Conservation (phyloP, 2,329 filamentous ascomycete species). For the Diaporthe eres region DNA sequence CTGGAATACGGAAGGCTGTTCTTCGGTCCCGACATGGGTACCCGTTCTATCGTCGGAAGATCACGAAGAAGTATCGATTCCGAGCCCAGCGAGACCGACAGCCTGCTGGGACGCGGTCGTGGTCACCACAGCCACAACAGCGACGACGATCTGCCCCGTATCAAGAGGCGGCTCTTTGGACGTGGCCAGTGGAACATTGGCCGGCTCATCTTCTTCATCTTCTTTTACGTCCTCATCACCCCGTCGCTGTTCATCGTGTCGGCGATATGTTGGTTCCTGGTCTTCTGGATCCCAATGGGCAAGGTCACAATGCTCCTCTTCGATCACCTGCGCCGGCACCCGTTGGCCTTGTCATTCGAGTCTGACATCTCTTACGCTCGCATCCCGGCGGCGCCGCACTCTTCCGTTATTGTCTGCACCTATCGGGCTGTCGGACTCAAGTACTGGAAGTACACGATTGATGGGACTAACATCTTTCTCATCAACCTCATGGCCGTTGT, state of each 20-base stretch:
- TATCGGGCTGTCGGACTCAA: conserved; percentile 94
- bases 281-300: conserved; percentile 99
- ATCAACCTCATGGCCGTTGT: conserved; percentile 97
- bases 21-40: conserved; percentile 84
- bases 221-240: conserved; percentile 94
- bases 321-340: conserved; percentile 92
- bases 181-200: conserved; percentile 96
- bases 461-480: conserved; percentile 98
- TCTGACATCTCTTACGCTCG: conserved; percentile 84
- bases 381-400: conserved; percentile 77
- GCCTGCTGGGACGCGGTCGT: conserved; percentile 77
- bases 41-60: conserved; percentile 84
- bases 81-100: conserved; percentile 86
- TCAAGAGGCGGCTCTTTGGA: conserved; percentile 91
- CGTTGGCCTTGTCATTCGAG: conserved; percentile 93
- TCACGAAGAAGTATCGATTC: conserved; percentile 92
- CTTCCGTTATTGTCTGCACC: conserved; percentile 93
- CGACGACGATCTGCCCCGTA: conserved; percentile 54
- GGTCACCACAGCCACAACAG: conserved; percentile 63
- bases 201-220: conserved; percentile 93
- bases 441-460: conserved; percentile 99
- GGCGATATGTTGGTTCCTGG: conserved; percentile 92
- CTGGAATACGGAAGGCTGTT: conserved; percentile 96
- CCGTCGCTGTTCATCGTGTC: conserved; percentile 90
- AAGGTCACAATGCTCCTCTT: conserved; percentile 92